A percentile compares a stretch with the other conserved stretches of the same genome.
Evolutionary conservation across 2,329 filamentous ascomycete genomes (phyloP).

Genomic region (Thielaviopsis euricoi): DNA sequence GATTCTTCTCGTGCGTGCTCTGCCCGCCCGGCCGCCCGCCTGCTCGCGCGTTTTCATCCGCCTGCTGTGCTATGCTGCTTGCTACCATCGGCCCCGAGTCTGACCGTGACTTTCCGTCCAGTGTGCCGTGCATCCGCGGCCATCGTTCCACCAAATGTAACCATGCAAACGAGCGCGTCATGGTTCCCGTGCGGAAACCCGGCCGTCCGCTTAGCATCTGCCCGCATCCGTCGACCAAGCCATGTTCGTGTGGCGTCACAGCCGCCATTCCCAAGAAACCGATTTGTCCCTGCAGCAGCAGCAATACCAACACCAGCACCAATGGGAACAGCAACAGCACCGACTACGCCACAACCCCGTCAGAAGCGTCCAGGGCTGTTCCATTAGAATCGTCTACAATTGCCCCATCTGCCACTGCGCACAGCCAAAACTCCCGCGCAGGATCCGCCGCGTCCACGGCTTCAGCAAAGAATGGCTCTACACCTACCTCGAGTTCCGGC

Average conservation of each 20-base stretch:
- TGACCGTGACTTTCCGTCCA: slow-evolving; percentile 18
- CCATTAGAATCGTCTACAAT: background rate
- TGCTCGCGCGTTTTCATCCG: slow-evolving; percentile 1
- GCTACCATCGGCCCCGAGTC: background rate
- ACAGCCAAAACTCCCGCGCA: background rate
- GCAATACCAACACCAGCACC: background rate
- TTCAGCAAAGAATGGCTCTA: slow-evolving; percentile 15
- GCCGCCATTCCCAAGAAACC: slow-evolving; percentile 44
- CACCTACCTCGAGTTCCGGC: slow-evolving; percentile 19
- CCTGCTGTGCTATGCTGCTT: background rate
- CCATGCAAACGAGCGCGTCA: slow-evolving; percentile 48
- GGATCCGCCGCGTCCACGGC: background rate
- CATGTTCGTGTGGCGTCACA: slow-evolving; percentile 49
- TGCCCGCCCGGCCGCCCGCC: slow-evolving; percentile 3
- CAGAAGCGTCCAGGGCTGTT: background rate
- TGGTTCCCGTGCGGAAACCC: slow-evolving; percentile 56
- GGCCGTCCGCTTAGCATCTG: slow-evolving; percentile 54
- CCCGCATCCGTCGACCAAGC: slow-evolving; percentile 44
- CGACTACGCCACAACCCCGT: background rate
- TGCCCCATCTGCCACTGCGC: background rate
- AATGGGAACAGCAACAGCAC: background rate
- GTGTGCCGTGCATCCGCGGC: slow-evolving; percentile 58
- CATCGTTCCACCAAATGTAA: slow-evolving; percentile 63
- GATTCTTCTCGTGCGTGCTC: background rate
- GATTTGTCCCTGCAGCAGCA: slow-evolving; percentile 33